Conservation (phyloP, 192 early-diverging fungal species). For the Spizellomyces punctatus region DNA sequence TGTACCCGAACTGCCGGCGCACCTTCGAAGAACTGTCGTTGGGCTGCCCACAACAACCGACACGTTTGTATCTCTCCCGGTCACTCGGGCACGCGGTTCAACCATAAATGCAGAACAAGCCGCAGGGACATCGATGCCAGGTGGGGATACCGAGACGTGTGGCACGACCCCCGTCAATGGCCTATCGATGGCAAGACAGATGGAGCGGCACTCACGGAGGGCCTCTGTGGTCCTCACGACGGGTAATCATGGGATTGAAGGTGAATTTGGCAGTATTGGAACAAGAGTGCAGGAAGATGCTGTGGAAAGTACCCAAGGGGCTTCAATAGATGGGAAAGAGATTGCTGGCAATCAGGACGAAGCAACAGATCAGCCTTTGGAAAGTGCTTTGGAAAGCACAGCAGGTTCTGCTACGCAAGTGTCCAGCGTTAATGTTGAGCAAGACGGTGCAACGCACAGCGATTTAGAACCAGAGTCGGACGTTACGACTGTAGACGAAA, state of each 20-base stretch:
- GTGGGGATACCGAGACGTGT: background rate
- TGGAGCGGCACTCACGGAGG: background rate
- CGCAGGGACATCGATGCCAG: background rate
- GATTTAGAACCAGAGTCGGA: too few species aligned
- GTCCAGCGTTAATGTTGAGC: too few species aligned
- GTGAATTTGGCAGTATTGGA: background rate
- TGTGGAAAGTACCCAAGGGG: too few species aligned
- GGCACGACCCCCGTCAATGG: background rate
- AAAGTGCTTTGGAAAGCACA: too few species aligned
- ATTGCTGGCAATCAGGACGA: too few species aligned
- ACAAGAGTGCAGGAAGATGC: too few species aligned
- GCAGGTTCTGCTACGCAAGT: too few species aligned
- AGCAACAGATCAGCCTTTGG: too few species aligned
- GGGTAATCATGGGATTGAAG: slow-evolving; percentile 1
- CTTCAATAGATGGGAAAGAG: too few species aligned
- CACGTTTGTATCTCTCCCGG: background rate
- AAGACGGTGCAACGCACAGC: too few species aligned
- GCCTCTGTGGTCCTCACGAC: background rate
- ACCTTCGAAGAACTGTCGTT: background rate
- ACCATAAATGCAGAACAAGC: too few species aligned
- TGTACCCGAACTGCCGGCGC: slow-evolving; percentile 3
- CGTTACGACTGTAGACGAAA: too few species aligned
- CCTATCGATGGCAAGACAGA: background rate
- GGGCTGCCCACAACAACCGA: background rate
- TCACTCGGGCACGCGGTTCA: background rate